phyloP scores from a whole-genome alignment of 1,284 basidiomycete genomes.

The Puccinia triticina region DNA sequence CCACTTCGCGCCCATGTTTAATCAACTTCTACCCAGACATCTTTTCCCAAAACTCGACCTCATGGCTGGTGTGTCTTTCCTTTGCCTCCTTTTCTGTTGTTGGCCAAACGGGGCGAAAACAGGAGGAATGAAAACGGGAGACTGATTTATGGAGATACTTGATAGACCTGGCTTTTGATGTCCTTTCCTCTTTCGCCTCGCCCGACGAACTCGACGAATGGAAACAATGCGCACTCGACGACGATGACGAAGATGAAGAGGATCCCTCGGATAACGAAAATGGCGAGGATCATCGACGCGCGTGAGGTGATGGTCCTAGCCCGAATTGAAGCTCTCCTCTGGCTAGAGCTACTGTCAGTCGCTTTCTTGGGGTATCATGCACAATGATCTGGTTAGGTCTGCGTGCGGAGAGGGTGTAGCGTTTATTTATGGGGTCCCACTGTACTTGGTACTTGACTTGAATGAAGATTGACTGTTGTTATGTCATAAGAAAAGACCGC shows the following conservation, averaged over 20 bases:
- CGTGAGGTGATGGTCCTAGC: background rate
- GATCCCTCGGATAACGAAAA: background rate
- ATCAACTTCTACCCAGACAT: background rate
- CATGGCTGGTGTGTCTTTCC: background rate
- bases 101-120: no score
- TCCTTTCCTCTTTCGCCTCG: slow-evolving; percentile 32
- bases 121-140: background rate
- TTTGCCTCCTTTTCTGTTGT: background rate
- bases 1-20: background rate
- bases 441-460: no score
- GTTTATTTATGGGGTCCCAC: no score
- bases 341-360: no score
- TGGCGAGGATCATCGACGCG: background rate
- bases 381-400: no score
- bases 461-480: no score
- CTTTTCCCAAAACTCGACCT: background rate
- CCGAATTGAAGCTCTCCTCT: no score
- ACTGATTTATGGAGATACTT: background rate
- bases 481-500: no score
- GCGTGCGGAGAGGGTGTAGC: no score
- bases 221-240: background rate
- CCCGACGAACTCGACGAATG: slow-evolving; percentile 39
- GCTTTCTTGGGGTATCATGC: no score
- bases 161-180: slow-evolving; percentile 40
- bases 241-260: slow-evolving; percentile 15